These are phyloP conservation scores for Mycena chlorophos DNA, from an alignment of 768 basidiomycete species.

Conservation along the genomic window DNA sequence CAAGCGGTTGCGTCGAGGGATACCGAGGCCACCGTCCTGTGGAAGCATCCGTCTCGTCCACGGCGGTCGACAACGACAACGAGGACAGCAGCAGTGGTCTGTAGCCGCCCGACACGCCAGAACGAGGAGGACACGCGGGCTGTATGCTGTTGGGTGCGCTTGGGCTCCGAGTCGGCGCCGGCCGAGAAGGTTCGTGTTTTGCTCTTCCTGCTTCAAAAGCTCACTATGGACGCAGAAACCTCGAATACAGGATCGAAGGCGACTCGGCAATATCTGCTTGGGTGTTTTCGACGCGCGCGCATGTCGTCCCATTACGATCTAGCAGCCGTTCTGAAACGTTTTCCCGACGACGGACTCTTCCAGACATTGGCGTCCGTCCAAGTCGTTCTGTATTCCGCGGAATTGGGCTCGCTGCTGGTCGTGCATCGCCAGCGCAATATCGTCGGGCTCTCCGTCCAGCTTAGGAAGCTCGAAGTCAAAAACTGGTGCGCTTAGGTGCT, in stretches of 20 bases:
- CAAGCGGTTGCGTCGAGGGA: too few species aligned
- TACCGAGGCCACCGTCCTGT: too few species aligned
- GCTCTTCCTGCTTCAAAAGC: background rate
- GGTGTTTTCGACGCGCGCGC: slow-evolving; percentile 20
- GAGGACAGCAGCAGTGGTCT: too few species aligned
- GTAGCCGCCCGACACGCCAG: too few species aligned
- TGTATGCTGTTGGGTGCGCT: slow-evolving; percentile 38
- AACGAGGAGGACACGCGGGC: slow-evolving; percentile 31
- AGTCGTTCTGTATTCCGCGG: slow-evolving; percentile 48
- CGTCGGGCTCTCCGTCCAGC: slow-evolving; percentile 53
- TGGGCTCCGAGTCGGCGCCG: slow-evolving; percentile 50
- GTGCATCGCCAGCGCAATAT: slow-evolving; percentile 52
- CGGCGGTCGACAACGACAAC: too few species aligned
- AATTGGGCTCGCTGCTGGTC: slow-evolving; percentile 46
- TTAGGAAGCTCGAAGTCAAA: slow-evolving; percentile 25
- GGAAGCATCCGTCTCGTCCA: too few species aligned
- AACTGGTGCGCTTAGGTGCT: slow-evolving; percentile 2
- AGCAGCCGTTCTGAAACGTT: slow-evolving; percentile 49
- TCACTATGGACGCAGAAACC: slow-evolving; percentile 24
- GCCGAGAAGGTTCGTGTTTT: slow-evolving; percentile 33
- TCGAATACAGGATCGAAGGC: slow-evolving; percentile 48
- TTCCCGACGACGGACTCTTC: slow-evolving; percentile 51
- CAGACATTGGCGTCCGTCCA: slow-evolving; percentile 46
- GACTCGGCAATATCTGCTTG: slow-evolving; percentile 45
- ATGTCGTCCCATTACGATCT: background rate